Conservation (phyloP, 305 asterid genomes). For the Solanum aculeatissimum region DNA sequence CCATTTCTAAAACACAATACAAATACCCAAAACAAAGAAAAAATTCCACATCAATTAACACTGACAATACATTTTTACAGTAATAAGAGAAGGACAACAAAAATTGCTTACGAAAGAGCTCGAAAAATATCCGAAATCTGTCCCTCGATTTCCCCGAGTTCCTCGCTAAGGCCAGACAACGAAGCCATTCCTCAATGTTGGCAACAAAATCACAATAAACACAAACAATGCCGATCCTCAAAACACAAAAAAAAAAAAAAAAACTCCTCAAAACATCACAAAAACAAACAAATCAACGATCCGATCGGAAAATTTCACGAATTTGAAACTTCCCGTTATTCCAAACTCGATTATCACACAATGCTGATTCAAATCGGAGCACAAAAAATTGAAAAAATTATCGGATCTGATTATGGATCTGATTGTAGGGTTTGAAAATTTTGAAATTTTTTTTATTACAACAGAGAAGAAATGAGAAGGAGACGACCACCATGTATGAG, state of each 20-base stretch:
- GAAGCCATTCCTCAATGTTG: conserved; percentile 33
- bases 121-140: conserved; percentile 77
- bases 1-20: conserved; percentile 58
- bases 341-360: neutral
- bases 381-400: neutral
- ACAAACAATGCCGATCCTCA: conserved; percentile 9
- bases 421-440: neutral
- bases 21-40: neutral
- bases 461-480: neutral
- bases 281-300: neutral
- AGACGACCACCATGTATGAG: neutral
- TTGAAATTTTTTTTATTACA: neutral
- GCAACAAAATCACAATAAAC: neutral
- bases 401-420: conserved; percentile 25
- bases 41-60: conserved; percentile 3
- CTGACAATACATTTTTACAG: neutral
- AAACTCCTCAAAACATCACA: conserved; percentile 3
- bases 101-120: conserved; percentile 65
- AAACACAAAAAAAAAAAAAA: neutral
- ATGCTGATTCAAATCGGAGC: neutral
- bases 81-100: neutral
- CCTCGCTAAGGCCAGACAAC: conserved; percentile 54
- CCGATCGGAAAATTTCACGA: neutral
- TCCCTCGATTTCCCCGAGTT: conserved; percentile 90
- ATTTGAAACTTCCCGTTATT: neutral